phyloP scores from a whole-genome alignment of 208 protist genomes.

The Trypanosoma avium region DNA sequence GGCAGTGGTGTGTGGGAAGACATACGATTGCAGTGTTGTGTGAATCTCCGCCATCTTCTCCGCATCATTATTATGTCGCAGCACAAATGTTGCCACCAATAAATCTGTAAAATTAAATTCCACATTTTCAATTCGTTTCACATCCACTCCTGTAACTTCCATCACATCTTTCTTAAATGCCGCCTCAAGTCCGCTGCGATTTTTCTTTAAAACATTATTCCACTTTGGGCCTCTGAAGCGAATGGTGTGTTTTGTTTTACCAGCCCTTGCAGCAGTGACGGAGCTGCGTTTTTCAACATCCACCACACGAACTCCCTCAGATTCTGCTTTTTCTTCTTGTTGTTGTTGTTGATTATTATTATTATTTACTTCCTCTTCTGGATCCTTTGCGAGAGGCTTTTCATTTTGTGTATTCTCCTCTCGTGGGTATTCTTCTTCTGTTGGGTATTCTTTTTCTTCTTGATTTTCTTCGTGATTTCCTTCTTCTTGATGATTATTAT shows the following conservation, averaged over 20 bases:
- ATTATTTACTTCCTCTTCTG: too few species aligned
- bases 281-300: too few species aligned
- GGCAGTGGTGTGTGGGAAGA: conserved; percentile 37
- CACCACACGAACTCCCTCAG: too few species aligned
- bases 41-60: conserved; percentile 35
- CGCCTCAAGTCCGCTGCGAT: conserved; percentile 51
- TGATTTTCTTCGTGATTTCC: too few species aligned
- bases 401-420: too few species aligned
- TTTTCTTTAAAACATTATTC: conserved; percentile 1
- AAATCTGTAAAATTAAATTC: conserved; percentile 49
- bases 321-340: too few species aligned
- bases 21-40: conserved; percentile 33
- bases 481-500: too few species aligned
- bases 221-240: conserved; percentile 47
- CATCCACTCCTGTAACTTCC: conserved; percentile 41
- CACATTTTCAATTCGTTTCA: conserved; percentile 52
- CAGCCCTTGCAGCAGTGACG: too few species aligned
- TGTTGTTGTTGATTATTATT: too few species aligned
- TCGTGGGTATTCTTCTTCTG: too few species aligned
- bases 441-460: too few species aligned
- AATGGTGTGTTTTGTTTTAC: conserved; percentile 46
- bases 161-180: conserved; percentile 50
- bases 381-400: too few species aligned
- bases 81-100: conserved; percentile 9
- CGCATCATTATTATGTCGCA: conserved; percentile 24